These are phyloP conservation scores for Penicillium frequentans DNA, from an alignment of 2,329 filamentous ascomycete species.

Conservation along the genomic window DNA sequence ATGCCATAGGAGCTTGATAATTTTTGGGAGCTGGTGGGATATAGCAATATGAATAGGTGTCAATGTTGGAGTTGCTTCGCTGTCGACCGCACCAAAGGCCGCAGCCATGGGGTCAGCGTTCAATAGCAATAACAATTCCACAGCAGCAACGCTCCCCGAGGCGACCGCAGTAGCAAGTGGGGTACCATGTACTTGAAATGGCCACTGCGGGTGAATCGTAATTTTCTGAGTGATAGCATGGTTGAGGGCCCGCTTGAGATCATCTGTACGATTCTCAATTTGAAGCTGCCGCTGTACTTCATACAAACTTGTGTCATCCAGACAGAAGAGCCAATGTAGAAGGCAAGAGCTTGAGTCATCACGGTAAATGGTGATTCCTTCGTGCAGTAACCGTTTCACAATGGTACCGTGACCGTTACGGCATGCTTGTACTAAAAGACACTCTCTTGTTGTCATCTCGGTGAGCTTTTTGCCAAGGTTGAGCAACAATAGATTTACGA, in stretches of 20 bases:
- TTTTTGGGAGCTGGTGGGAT: slow-evolving; percentile 5
- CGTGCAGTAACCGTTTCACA: background rate
- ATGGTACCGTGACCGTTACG: slow-evolving; percentile 1
- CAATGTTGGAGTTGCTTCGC: background rate
- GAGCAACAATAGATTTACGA: background rate
- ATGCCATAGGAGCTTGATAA: slow-evolving; percentile 3
- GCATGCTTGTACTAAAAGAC: slow-evolving; percentile 2
- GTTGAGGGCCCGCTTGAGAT: background rate
- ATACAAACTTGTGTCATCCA: background rate
- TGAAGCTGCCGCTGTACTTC: background rate
- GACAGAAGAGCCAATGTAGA: slow-evolving; percentile 12
- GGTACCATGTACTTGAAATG: slow-evolving; percentile 7
- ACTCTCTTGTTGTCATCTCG: background rate
- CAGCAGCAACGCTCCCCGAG: background rate
- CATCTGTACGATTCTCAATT: background rate
- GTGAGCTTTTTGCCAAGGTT: background rate
- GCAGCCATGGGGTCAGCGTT: background rate
- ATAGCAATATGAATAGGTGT: slow-evolving; percentile 10
- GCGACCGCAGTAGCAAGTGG: slow-evolving; percentile 8
- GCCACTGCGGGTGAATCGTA: slow-evolving; percentile 10
- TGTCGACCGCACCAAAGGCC: background rate
- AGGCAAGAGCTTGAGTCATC: background rate
- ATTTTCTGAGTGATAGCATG: background rate
- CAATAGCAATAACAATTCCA: slow-evolving; percentile 1
- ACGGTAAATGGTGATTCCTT: background rate